Conservation (phyloP, 1,284 basidiomycete genomes). For the Mrakiaceae sp. region DNA sequence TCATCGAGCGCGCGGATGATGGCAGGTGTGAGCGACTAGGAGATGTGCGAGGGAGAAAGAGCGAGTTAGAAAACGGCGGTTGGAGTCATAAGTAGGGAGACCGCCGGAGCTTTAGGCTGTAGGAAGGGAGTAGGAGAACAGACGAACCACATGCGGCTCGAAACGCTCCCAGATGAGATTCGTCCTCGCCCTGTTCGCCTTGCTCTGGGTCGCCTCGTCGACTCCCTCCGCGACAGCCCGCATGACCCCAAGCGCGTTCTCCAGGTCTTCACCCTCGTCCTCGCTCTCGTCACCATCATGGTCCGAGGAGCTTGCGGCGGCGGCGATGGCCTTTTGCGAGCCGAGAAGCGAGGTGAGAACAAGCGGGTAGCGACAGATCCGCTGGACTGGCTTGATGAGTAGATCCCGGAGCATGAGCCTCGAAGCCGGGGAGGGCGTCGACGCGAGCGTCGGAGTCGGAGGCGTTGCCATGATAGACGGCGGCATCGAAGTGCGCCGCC, state of each 20-base stretch:
- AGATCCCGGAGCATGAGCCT: conserved; percentile 56
- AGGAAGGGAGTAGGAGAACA: background rate
- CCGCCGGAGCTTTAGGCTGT: background rate
- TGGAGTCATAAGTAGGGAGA: background rate
- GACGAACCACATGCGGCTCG: conserved; percentile 28
- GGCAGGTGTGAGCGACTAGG: conserved; percentile 29
- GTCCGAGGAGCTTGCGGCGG: conserved; percentile 4
- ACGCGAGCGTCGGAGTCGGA: conserved; percentile 15
- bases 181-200: conserved; percentile 55
- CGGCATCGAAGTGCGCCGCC: no score
- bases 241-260: conserved; percentile 39
- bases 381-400: conserved; percentile 78
- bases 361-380: conserved; percentile 83
- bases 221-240: conserved; percentile 47
- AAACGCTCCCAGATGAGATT: conserved; percentile 59
- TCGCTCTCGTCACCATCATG: conserved; percentile 16
- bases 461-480: no score
- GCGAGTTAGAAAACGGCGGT: background rate
- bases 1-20: conserved; percentile 60
- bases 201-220: conserved; percentile 43
- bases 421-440: conserved; percentile 14
- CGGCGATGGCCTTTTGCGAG: conserved; percentile 5
- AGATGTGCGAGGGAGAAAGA: background rate
- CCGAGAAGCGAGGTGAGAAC: conserved; percentile 61
- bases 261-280: conserved; percentile 28